These are phyloP conservation scores for Chytridiales sp. DNA, from an alignment of 371 early-diverging fungal genomes.

Conservation along the genomic window DNA sequence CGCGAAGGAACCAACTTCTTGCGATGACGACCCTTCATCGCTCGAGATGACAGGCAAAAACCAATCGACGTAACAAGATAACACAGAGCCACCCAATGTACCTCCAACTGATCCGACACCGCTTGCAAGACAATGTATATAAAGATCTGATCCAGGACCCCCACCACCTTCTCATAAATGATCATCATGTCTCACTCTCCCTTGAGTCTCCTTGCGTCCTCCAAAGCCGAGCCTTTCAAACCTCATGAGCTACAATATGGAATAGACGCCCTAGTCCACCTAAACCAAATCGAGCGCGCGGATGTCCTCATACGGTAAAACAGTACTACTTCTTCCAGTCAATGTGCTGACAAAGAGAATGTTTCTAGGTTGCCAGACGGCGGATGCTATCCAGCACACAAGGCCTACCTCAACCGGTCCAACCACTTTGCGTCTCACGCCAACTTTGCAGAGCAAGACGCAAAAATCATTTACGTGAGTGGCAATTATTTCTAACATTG, in stretches of 20 bases:
- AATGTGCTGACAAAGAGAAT: neutral
- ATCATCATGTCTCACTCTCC: neutral
- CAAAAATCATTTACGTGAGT: neutral
- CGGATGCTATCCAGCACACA: neutral
- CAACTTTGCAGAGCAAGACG: neutral
- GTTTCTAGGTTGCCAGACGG: neutral
- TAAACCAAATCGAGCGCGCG: neutral
- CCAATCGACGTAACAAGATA: too few relatives aligned
- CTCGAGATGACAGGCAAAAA: too few relatives aligned
- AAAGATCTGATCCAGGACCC: neutral
- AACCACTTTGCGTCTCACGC: neutral
- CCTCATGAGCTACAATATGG: conserved; percentile 8
- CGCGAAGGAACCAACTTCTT: too few relatives aligned
- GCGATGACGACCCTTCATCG: too few relatives aligned
- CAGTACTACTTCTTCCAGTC: neutral
- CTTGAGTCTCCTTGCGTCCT: neutral
- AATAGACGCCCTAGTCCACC: neutral
- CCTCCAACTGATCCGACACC: too few relatives aligned
- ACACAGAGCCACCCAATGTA: too few relatives aligned
- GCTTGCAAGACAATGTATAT: too few relatives aligned
- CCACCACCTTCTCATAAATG: neutral
- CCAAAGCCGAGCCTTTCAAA: neutral
- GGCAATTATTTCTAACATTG: too few relatives aligned
- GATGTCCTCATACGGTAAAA: neutral
- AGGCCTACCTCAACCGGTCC: conserved; percentile 2